A percentile compares a stretch with the other conserved stretches of the same genome.
Conservation (phyloP, 2,329 filamentous ascomycete genomes). For the Mycogone perniciosa region DNA sequence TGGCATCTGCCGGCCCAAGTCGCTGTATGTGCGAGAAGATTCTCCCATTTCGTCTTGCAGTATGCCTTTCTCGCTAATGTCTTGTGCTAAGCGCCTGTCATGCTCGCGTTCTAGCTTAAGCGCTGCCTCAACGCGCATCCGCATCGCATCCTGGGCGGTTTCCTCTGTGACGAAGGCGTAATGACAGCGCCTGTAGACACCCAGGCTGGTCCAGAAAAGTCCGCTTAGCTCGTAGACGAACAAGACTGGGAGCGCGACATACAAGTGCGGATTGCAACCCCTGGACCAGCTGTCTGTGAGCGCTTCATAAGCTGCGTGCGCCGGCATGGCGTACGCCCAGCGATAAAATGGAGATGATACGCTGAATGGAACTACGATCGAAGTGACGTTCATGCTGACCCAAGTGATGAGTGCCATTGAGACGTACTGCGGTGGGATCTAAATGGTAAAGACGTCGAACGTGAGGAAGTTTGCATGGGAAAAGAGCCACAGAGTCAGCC, state of each 20-base stretch:
- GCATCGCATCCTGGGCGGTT: conserved; percentile 12
- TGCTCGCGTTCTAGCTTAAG: conserved; percentile 9
- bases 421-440: conserved; percentile 16
- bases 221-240: conserved; percentile 16
- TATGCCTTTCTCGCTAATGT: background rate
- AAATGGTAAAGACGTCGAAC: conserved; percentile 20
- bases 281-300: conserved; percentile 17
- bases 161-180: conserved; percentile 14
- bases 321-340: conserved; percentile 15
- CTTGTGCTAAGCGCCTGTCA: background rate
- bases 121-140: conserved; percentile 9
- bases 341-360: conserved; percentile 16
- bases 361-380: conserved; percentile 15
- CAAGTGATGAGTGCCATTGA: conserved; percentile 18
- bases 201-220: conserved; percentile 10
- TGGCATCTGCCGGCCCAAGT: background rate
- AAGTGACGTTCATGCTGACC: conserved; percentile 17
- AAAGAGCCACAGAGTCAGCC: conserved; percentile 18
- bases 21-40: background rate
- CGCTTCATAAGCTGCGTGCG: conserved; percentile 16
- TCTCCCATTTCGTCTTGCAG: background rate
- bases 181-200: conserved; percentile 15
- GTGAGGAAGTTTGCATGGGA: conserved; percentile 17
- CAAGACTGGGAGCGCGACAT: conserved; percentile 15
- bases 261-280: conserved; percentile 18